Base-by-base conservation (phyloP, 2,329 filamentous ascomycete species). In the Fusarium sacchari region DNA sequence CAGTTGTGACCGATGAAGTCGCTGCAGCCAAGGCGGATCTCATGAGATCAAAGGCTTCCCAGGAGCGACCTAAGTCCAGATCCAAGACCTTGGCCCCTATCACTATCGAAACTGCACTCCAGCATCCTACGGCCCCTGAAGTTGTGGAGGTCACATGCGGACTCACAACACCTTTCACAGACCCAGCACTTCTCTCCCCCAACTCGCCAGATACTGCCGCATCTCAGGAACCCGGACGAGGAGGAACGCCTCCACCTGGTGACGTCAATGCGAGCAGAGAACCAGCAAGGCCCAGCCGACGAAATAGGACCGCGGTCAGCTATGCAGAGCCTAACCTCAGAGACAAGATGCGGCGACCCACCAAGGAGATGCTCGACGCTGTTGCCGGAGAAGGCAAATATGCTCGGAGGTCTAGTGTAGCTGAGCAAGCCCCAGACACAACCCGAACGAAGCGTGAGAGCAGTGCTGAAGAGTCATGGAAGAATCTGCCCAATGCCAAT, bases 301-400 rank as follows among this genome's bases (percentile, higher is more conserved):
- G 94, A 72, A 89, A 90, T 53, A 87, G 92, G 76, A 84, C 89
- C 17, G 87, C 90, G 56, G 88, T 96, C 69, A 96, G 93, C 83
- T 96, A 96, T 80, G 92, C 93, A 17, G 93, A 96, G 80, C 94
- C 94, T 3, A 96, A 93, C 77, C 85, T 96, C 46, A 88, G 92
- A 70, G 92, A 92, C 79, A 96, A 96, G 83, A 95, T 96, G 93
- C 89, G 94, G 66, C 88, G 94, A 67, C 93, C 94, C 28, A 93
- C 92, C 3, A 94, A 94, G 79, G 90, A 94, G 72, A 82, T 95
- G 15, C 89, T 92, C 40, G 93, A 95, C 80, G 93, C 93, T 3
- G 93, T 96, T 20, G 83, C 88, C 17, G 90, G 88, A n/a, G 88
- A 92, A 74, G 88, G 87, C 37, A 90, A 87, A 77, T 84, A 86